Evolutionary conservation across 129 eudicot genomes (phyloP).

Genomic region (Saussurea involucrata): DNA sequence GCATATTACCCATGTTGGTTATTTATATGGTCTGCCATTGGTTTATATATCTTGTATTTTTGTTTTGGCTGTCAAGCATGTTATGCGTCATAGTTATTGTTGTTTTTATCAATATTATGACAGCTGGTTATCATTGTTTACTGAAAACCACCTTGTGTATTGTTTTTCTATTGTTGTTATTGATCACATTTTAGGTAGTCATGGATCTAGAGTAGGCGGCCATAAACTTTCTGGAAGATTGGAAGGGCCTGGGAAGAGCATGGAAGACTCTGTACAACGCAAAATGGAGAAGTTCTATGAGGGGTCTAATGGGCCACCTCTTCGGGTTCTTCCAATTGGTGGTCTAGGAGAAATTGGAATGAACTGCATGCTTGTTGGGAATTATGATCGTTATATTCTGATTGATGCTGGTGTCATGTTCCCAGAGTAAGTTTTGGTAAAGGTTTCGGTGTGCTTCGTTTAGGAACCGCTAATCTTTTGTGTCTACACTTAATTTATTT

Average conservation of each 20-base stretch:
- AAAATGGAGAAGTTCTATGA: conserved; percentile 96
- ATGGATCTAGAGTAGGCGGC: conserved; percentile 47
- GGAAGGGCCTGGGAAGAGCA: conserved; percentile 89
- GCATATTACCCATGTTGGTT: not conserved
- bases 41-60: not conserved
- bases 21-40: not conserved
- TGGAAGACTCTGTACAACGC: conserved; percentile 94
- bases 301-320: conserved; percentile 90
- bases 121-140: not conserved
- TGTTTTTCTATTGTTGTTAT: not conserved
- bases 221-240: conserved; percentile 52
- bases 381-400: conserved; percentile 89
- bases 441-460: not conserved
- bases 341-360: conserved; percentile 99
- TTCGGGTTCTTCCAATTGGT: conserved; percentile 93
- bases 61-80: not conserved
- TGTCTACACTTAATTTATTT: not conserved
- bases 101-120: not conserved
- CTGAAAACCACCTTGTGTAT: not conserved
- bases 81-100: not conserved
- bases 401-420: conserved; percentile 99
- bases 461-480: not conserved
- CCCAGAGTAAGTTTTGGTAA: conserved; percentile 77
- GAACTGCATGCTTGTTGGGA: conserved; percentile 99
- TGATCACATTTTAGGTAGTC: conserved; percentile 36